These are phyloP conservation scores for Elongisporangium undulatum DNA, from an alignment of 352 stramenopile genomes.

Conservation along the genomic window DNA sequence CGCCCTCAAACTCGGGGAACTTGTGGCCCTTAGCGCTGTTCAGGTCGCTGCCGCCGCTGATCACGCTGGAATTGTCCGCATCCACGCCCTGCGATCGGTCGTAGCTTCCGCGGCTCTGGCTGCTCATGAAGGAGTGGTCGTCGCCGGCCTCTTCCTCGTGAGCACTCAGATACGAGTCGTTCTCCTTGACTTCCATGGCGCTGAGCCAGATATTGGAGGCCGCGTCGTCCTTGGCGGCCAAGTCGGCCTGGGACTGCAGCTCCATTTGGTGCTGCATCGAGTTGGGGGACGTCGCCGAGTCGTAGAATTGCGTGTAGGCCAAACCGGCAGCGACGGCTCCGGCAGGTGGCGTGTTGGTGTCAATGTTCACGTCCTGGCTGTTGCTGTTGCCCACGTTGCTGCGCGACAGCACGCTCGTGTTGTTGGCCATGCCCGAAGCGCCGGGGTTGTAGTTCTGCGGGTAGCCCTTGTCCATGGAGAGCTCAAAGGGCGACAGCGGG, in stretches of 20 bases:
- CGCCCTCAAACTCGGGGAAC: conserved; percentile 69
- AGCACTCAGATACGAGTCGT: conserved; percentile 61
- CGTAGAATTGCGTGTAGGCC: conserved; percentile 74
- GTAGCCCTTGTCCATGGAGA: conserved; percentile 85
- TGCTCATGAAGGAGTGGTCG: conserved; percentile 34
- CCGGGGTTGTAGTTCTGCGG: conserved; percentile 43
- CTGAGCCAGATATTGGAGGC: conserved; percentile 62
- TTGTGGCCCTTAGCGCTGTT: conserved; percentile 45
- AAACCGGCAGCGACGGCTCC: conserved; percentile 41
- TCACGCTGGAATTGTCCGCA: conserved; percentile 62
- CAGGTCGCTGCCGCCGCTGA: conserved; percentile 60
- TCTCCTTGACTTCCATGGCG: conserved; percentile 78
- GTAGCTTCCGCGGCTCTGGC: conserved; percentile 60
- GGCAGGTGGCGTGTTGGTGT: conserved; percentile 31
- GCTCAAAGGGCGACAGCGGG: conserved; percentile 74
- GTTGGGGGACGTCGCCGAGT: conserved; percentile 59
- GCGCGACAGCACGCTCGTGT: conserved; percentile 4
- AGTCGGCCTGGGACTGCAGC: conserved; percentile 20
- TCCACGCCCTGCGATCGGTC: conserved; percentile 22
- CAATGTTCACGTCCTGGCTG: conserved; percentile 14
- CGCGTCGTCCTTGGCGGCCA: conserved; percentile 16
- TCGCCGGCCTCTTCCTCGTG: conserved; percentile 34
- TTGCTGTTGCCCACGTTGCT: background rate
- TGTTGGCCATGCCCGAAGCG: conserved; percentile 14
- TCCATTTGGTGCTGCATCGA: conserved; percentile 16